Base-by-base conservation (phyloP, 129 eudicot species). In the Helianthus tuberosus region DNA sequence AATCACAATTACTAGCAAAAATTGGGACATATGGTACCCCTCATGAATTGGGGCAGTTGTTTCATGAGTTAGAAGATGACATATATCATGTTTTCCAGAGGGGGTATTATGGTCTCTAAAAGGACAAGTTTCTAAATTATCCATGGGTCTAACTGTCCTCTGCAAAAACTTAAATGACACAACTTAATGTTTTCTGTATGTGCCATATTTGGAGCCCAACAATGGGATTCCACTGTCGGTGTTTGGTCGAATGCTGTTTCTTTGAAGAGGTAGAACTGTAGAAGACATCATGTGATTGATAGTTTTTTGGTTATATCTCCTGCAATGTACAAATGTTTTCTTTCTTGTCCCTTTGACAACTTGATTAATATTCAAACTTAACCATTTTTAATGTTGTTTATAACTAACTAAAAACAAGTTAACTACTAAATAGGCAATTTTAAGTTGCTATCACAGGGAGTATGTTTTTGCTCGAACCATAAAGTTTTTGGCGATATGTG, bases 21-120 rank as follows among this genome's bases (percentile, higher is more conserved):
- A 59, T 47, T 62, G 69, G 78, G 70, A 62, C 70, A 74, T 29
- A 48, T 48, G 62, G 62, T 73, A 62, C 70, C 68, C 39, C 61
- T 43, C 23, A n/a, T 62, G 73, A 69, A 74, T 7, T 49, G 63
- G 62, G 60, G 17, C 61, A 63, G 80, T 49, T 75, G 60, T 63
- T 58, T 44, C 57, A 29, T 23, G 53, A 23, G 62, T 51, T 51
- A 54, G 64, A 53, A 36, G 51, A 70, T 16, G 64, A 70, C 64
- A 35, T 64, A 70, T 70, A 47, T 15, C 64, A 10, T 71, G 29
- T 77, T 75, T 69, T 65, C 72, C 67, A 65, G 38, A 68, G 49
- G 71, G 50, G 44, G 79, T 64, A 70, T 69, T 72, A 36, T 55
- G 78, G 73, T 70, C 76, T 65, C 72, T 41, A 49, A 75, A 69